phyloP scores from a whole-genome alignment of 257 asterid genomes.

The Nemophila menziesii region DNA sequence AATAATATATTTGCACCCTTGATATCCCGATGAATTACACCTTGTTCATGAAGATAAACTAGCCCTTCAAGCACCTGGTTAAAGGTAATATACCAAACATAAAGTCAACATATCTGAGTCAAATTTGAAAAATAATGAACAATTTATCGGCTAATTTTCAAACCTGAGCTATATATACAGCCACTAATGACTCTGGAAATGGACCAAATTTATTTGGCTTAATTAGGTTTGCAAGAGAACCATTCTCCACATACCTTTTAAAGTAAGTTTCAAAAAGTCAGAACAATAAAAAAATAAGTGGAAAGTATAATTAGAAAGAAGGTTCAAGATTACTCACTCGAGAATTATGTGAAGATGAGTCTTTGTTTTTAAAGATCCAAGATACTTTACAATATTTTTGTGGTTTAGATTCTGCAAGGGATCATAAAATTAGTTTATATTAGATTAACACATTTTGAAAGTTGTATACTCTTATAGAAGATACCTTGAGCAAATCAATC shows the following conservation, averaged over 20 bases:
- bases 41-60: conserved; percentile 96
- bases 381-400: conserved; percentile 89
- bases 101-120: conserved; percentile 1
- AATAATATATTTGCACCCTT: conserved; percentile 97
- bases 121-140: neutral
- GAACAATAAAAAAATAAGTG: neutral
- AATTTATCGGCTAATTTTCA: conserved; percentile 13
- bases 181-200: conserved; percentile 96
- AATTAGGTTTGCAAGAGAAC: conserved; percentile 90
- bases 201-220: conserved; percentile 99
- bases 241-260: conserved; percentile 92
- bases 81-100: conserved; percentile 6
- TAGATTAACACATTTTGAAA: conserved; percentile 15
- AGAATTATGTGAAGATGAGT: conserved; percentile 91
- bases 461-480: too few species aligned
- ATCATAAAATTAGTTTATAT: too few species aligned
- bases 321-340: conserved; percentile 47
- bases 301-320: conserved; percentile 6
- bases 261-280: conserved; percentile 8
- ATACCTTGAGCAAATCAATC: conserved; percentile 95
- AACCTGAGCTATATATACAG: conserved; percentile 94
- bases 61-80: conserved; percentile 91
- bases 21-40: conserved; percentile 97
- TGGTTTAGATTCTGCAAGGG: conserved; percentile 82
- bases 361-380: conserved; percentile 92